Conservation (phyloP, 306 rosid species). For the Vigna radiata region DNA sequence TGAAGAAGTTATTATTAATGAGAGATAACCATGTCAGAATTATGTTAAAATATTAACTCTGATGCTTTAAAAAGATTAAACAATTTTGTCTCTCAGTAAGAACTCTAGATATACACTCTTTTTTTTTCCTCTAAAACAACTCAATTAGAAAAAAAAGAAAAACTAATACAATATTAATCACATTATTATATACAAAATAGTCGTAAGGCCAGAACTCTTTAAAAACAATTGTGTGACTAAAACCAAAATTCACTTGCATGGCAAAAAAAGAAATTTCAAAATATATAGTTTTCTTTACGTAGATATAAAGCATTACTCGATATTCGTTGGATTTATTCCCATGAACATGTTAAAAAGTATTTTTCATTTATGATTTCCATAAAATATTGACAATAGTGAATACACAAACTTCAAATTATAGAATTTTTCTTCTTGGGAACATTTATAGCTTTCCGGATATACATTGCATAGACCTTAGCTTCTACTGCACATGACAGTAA, state of each 20-base stretch:
- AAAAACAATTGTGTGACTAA: background rate
- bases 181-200: background rate
- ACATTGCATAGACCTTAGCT: background rate
- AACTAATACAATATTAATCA: background rate
- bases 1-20: too few relatives aligned
- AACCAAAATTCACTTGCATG: background rate
- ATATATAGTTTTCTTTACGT: background rate
- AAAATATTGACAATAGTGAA: background rate
- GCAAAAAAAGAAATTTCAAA: background rate
- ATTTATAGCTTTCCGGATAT: background rate
- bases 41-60: too few relatives aligned
- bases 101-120: too few relatives aligned
- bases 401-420: background rate
- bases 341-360: background rate
- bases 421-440: slow-evolving; percentile 4
- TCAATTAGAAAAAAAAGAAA: background rate
- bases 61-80: too few relatives aligned
- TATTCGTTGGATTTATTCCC: slow-evolving; percentile 9
- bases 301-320: background rate
- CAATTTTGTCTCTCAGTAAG: too few relatives aligned
- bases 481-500: background rate
- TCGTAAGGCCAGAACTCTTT: background rate
- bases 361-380: background rate
- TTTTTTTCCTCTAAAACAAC: background rate
- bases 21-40: too few relatives aligned